A percentile compares a stretch with the other conserved stretches of the same genome.
These are phyloP conservation scores for Astrephomene gubernaculifera DNA, from an alignment of 139 green algal genomes.

Conservation along the genomic window DNA sequence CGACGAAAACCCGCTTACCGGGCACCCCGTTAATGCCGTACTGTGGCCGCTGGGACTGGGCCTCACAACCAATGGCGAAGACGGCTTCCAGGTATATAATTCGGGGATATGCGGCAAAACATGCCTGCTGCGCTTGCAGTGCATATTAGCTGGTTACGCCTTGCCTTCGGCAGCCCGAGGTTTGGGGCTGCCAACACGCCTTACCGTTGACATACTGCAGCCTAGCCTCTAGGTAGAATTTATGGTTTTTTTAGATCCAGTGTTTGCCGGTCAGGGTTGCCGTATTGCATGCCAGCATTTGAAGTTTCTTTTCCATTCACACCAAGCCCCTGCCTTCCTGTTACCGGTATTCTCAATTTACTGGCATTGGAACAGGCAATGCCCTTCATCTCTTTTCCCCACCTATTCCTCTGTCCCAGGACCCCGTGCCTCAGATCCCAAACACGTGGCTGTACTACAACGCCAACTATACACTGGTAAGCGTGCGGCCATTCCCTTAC, in stretches of 20 bases:
- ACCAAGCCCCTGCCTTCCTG: neutral
- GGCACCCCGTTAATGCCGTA: neutral
- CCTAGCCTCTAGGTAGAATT: neutral
- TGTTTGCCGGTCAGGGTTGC: neutral
- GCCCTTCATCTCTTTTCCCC: neutral
- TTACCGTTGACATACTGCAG: neutral
- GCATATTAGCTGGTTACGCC: neutral
- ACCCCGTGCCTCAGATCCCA: neutral
- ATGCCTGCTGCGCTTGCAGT: no score
- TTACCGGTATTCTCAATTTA: neutral
- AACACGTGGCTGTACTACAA: neutral
- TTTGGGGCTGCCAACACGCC: neutral
- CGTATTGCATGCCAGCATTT: neutral
- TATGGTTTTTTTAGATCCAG: neutral
- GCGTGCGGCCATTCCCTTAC: neutral
- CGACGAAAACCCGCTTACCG: neutral
- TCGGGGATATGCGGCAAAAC: no score
- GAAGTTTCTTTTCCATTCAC: neutral
- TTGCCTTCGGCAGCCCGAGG: neutral
- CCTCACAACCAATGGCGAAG: neutral
- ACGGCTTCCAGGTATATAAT: neutral
- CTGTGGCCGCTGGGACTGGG: neutral
- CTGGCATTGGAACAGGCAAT: neutral
- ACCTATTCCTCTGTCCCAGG: neutral
- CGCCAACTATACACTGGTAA: neutral